Evolutionary conservation across 371 early-diverging fungal species (phyloP).

Genomic region (Zychaea mexicana): DNA sequence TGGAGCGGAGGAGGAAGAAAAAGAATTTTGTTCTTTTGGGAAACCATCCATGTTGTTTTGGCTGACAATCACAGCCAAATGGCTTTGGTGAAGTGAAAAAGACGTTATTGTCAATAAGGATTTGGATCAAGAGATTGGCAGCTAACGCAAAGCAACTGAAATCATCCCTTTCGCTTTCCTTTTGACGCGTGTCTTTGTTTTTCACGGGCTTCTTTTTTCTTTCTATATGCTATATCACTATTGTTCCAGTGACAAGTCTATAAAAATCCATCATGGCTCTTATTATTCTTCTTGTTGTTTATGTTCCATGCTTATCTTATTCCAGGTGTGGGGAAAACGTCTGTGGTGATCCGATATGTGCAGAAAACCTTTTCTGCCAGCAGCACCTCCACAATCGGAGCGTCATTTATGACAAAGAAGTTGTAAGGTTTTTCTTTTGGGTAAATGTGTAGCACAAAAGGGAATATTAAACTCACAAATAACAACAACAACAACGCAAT

Average conservation of each 20-base stretch:
- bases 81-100: not conserved
- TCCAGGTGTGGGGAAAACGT: constrained; percentile 73
- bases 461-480: not conserved
- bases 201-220: too few species aligned
- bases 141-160: too few species aligned
- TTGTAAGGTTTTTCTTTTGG: constrained; percentile 33
- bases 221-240: too few species aligned
- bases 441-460: not conserved
- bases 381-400: constrained; percentile 74
- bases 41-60: too few species aligned
- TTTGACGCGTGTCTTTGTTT: too few species aligned
- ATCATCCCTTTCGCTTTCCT: too few species aligned
- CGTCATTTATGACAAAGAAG: constrained; percentile 72
- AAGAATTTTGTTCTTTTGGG: too few species aligned
- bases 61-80: not conserved
- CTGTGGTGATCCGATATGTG: constrained; percentile 70
- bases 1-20: too few species aligned
- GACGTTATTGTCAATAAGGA: not conserved
- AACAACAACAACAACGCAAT: too few species aligned
- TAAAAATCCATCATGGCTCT: not conserved
- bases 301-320: constrained; percentile 18
- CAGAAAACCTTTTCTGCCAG: constrained; percentile 70
- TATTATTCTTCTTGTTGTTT: not conserved
- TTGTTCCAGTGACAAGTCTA: not conserved
- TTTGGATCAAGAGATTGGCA: not conserved